Conservation (phyloP, 805 yeast species). For the Lipomyces sp. region DNA sequence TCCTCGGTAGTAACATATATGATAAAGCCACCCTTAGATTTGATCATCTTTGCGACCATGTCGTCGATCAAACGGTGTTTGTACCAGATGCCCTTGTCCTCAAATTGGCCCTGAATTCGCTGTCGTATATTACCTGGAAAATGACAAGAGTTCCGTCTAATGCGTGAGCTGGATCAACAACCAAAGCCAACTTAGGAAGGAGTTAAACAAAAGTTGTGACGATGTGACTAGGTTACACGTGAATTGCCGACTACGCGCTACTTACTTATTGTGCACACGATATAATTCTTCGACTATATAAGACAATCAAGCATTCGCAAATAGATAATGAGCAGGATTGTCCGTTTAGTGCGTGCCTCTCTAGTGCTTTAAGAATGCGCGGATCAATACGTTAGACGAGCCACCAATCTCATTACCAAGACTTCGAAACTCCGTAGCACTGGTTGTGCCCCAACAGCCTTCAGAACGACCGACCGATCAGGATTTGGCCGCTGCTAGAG, state of each 20-base stretch:
- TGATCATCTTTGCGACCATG: conserved; percentile 98
- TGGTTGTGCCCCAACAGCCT: conserved; percentile 6
- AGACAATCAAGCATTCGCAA: no score
- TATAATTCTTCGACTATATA: no score
- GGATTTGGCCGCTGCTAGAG: conserved; percentile 1
- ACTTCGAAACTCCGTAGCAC: background rate
- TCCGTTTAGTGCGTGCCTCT: no score
- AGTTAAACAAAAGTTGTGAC: no score
- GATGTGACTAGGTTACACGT: no score
- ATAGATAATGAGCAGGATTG: no score
- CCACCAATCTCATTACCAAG: background rate
- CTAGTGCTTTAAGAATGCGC: no score
- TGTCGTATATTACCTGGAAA: conserved; percentile 78
- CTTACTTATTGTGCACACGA: no score
- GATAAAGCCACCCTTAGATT: conserved; percentile 91
- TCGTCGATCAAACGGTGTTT: conserved; percentile 97
- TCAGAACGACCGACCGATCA: conserved; percentile 6
- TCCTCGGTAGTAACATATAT: conserved; percentile 93
- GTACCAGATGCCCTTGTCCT: conserved; percentile 84
- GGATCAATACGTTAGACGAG: background rate
- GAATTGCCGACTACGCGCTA: no score
- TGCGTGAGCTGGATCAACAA: no score
- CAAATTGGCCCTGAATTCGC: conserved; percentile 73
- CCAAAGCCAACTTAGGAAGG: no score
- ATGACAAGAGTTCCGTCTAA: conserved; percentile 45